These are phyloP conservation scores for Xylaria cubensis DNA, from an alignment of 495 filamentous ascomycete genomes.

Conservation along the genomic window DNA sequence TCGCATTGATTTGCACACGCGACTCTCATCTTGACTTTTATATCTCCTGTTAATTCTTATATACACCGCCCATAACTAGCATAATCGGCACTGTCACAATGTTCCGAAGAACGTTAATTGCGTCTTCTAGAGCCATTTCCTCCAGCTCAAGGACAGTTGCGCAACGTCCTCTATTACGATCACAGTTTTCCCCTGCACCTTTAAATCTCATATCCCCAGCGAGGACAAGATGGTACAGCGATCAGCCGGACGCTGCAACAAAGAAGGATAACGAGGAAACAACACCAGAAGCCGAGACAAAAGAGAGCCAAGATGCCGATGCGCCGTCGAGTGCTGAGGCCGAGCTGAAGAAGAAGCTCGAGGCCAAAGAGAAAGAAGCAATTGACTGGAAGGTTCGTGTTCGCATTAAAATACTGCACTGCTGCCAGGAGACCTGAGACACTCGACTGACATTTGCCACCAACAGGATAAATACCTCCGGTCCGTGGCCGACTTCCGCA, in stretches of 20 bases:
- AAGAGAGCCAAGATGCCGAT: conserved; percentile 41
- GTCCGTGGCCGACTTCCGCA: conserved; percentile 93
- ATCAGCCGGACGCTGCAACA: conserved; percentile 44
- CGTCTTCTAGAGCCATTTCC: conserved; percentile 46
- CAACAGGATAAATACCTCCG: conserved; percentile 89
- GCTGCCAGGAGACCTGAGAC: conserved; percentile 4
- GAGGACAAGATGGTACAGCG: conserved; percentile 55
- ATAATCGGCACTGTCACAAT: conserved; percentile 41
- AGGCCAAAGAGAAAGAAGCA: conserved; percentile 82
- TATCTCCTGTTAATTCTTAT: background rate
- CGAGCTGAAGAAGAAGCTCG: conserved; percentile 69
- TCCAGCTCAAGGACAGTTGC: conserved; percentile 36
- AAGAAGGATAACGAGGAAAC: conserved; percentile 47
- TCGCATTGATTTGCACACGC: conserved; percentile 26
- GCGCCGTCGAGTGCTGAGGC: conserved; percentile 42
- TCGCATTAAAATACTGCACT: conserved; percentile 3
- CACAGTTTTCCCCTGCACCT: conserved; percentile 41
- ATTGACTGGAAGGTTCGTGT: conserved; percentile 81
- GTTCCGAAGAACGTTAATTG: conserved; percentile 51
- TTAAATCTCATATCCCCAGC: conserved; percentile 32
- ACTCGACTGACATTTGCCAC: conserved; percentile 21
- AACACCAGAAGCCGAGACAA: conserved; percentile 35
- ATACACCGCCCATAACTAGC: conserved; percentile 21
- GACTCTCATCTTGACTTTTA: conserved; percentile 21
- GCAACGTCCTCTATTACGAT: conserved; percentile 39